Base-by-base conservation (phyloP, 108 stramenopile species). In the Mediolabrus comicus region DNA sequence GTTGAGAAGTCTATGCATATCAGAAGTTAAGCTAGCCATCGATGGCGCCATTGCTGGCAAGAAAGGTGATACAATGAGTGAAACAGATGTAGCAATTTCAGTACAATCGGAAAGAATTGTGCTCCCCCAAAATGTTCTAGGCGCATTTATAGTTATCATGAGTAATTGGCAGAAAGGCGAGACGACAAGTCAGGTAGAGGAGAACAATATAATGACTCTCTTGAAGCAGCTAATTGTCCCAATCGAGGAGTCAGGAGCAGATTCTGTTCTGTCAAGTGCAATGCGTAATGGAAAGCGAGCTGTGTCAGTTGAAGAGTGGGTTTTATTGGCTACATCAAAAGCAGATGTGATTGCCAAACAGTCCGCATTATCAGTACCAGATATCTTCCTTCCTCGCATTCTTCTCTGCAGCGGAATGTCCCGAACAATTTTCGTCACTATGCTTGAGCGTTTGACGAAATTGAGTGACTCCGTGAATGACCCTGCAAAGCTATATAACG, bases 401-500 rank as follows among this genome's bases (percentile, higher is more conserved):
- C 79, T 92, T n/a, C 83, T 92, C 16, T 92, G 86, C 61, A 89
- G 87, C 46, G 91, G 91, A 9, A 71, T 92, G 32, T 78, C 91
- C 1, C 32, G 62, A 32, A 79, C 84, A 12, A 86, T 86, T 14
- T 60, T 89, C 22, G 16, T 78, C 19, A 84, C 87, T 3, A 92
- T 89, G 87, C 61, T 92, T 4, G 72, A 87, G 27, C 74, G 91
- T 2, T 75, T 92, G 4, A 85, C 78, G 34, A 79, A 77, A 49
- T 54, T 89, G 9, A 85, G 86, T 2, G 83, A 81, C 9, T 66
- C 69, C n/a, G 62, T 83, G 13, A 9, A 39, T 3, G 81, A 87
- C 14, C 58, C 59, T 9, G 60, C 60, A 1, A 82, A 80, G 51
- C 34, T 58, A 14, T 92, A 71, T 56, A 34, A 49, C 10, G 72